Percentiles rank a stretch among this genome's conserved stretches.
phyloP scores from a whole-genome alignment of 176 grass and related monocot genomes.

The Miscanthus lutarioriparius region DNA sequence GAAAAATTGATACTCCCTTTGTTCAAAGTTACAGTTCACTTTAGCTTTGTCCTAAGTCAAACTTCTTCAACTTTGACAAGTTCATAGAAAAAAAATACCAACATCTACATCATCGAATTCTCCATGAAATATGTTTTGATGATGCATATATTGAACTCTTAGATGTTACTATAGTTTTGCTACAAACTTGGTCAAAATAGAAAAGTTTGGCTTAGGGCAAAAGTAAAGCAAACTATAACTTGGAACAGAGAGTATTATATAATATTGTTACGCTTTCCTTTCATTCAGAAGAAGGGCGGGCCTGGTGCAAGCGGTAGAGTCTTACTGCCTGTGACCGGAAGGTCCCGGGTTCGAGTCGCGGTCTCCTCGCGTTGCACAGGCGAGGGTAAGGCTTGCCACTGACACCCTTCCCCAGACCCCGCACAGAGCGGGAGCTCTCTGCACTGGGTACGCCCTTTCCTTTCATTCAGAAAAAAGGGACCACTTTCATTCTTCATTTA shows the following conservation, averaged over 20 bases:
- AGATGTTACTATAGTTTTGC: background rate
- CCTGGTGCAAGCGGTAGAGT: too few relatives aligned
- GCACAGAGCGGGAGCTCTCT: too few relatives aligned
- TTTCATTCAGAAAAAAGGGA: background rate
- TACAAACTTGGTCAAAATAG: background rate
- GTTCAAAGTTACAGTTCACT: background rate
- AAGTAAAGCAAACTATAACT: background rate
- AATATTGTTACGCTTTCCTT: slow-evolving; percentile 6
- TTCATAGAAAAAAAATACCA: background rate
- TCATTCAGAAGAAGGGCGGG: too few relatives aligned
- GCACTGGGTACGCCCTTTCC: too few relatives aligned
- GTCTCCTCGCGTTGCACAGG: too few relatives aligned
- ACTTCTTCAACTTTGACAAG: background rate
- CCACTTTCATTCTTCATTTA: background rate
- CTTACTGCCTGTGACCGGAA: too few relatives aligned
- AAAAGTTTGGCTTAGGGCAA: background rate
- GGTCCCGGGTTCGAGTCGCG: too few relatives aligned
- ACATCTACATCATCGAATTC: background rate
- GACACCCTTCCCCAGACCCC: too few relatives aligned
- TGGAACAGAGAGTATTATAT: background rate
- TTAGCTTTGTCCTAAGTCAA: background rate
- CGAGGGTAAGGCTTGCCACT: too few relatives aligned
- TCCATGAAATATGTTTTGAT: background rate
- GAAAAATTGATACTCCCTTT: background rate
- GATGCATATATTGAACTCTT: background rate